Conservation (phyloP, 768 basidiomycete genomes). For the Tubosaeta brunneosetosa region DNA sequence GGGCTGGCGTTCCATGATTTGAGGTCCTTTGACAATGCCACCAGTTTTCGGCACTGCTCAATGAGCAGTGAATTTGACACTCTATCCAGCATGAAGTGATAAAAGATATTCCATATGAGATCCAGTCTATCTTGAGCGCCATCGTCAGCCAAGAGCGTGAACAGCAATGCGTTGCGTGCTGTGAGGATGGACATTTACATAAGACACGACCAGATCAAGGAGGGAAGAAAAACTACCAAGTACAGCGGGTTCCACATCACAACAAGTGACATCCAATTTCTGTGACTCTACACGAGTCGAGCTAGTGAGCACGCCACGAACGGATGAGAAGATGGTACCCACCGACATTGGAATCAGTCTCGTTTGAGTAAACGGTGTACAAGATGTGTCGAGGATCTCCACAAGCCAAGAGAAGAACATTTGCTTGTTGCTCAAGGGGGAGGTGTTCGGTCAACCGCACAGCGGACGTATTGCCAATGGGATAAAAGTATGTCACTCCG, state of each 20-base stretch:
- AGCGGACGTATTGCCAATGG: constrained; percentile 56
- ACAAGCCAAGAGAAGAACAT: constrained; percentile 52
- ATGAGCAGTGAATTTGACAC: constrained; percentile 21
- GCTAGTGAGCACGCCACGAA: not conserved
- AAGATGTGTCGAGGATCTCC: constrained; percentile 54
- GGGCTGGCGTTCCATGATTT: constrained; percentile 26
- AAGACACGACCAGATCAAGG: not conserved
- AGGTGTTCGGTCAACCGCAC: constrained; percentile 45
- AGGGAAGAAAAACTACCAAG: constrained; percentile 15
- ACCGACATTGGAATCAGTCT: constrained; percentile 9
- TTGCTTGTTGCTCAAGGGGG: constrained; percentile 42
- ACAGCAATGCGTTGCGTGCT: constrained; percentile 29
- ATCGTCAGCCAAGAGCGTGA: constrained; percentile 26
- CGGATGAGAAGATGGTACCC: not conserved
- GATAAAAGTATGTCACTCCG: constrained; percentile 46
- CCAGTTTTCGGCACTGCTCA: constrained; percentile 27
- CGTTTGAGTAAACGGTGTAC: constrained; percentile 38
- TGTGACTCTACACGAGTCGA: constrained; percentile 14
- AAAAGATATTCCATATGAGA: constrained; percentile 30
- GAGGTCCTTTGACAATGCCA: constrained; percentile 9
- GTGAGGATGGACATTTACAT: not conserved
- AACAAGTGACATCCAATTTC: constrained; percentile 28
- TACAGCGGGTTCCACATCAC: constrained; percentile 28
- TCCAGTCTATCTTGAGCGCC: constrained; percentile 13
- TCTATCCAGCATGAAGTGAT: constrained; percentile 26